Conservation (phyloP, 75 land plant genomes). For the Picea glauca region DNA sequence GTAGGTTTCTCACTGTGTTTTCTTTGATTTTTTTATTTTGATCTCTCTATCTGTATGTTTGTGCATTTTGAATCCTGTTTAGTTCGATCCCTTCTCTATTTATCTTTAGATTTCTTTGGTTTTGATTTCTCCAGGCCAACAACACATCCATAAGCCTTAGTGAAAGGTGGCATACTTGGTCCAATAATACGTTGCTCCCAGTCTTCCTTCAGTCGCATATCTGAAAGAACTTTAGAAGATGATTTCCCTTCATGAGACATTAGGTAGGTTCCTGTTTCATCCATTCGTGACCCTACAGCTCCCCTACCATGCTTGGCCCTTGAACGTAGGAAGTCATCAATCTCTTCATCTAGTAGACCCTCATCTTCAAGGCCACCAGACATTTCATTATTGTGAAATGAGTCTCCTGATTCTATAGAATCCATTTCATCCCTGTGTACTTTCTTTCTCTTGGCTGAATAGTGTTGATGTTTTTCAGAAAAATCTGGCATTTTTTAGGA, state of each 20-base stretch:
- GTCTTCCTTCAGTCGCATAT: conserved; percentile 34
- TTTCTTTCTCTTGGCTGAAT: too few relatives aligned
- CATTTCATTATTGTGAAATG: too few relatives aligned
- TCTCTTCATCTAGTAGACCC: too few relatives aligned
- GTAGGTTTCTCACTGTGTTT: too few relatives aligned
- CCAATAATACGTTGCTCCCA: conserved; percentile 59
- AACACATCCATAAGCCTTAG: background rate
- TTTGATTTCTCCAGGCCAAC: background rate
- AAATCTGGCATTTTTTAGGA: too few relatives aligned
- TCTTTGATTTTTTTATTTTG: too few relatives aligned
- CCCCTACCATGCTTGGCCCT: conserved; percentile 79
- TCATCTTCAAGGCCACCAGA: too few relatives aligned
- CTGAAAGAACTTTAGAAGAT: conserved; percentile 14
- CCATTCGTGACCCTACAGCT: conserved; percentile 90
- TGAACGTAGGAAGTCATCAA: too few relatives aligned
- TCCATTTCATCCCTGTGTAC: too few relatives aligned
- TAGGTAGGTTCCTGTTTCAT: conserved; percentile 85
- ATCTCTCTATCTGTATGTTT: background rate
- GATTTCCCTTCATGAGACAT: background rate
- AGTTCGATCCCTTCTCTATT: background rate
- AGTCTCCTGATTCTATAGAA: too few relatives aligned
- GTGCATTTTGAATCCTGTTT: background rate
- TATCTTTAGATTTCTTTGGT: background rate
- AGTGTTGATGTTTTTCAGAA: too few relatives aligned
- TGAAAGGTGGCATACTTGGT: conserved; percentile 50